Evolutionary conservation across 78 protist genomes (phyloP).

Genomic region (Cyanophora paradoxa): DNA sequence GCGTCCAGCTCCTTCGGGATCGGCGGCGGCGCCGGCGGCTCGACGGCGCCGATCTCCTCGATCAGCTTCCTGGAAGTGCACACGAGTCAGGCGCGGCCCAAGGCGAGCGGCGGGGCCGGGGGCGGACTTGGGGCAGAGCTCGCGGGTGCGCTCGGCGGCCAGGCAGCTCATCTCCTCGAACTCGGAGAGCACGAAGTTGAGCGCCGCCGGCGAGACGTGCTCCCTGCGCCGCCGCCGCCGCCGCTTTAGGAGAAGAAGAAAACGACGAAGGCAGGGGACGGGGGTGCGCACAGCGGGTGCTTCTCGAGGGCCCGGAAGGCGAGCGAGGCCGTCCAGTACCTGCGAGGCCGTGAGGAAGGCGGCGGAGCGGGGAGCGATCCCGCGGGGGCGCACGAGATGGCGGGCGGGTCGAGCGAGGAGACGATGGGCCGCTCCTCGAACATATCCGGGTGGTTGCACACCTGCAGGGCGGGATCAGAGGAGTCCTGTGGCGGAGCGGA

Average conservation of each 20-base stretch:
- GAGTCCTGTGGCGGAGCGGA: neutral
- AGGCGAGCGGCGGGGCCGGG: no score
- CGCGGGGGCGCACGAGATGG: neutral
- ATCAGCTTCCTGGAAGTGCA: neutral
- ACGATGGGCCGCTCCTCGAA: conserved; percentile 71
- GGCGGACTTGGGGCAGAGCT: neutral
- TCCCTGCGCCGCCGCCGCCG: no score
- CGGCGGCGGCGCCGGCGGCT: neutral
- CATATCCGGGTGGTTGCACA: conserved; percentile 91
- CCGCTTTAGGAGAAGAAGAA: no score
- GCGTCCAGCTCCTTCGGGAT: neutral
- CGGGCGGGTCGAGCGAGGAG: conserved; percentile 46
- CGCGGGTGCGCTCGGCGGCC: neutral
- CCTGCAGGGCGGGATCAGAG: neutral
- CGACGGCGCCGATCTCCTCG: neutral
- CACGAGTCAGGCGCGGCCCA: no score
- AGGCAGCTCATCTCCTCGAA: neutral
- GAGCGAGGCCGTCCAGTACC: neutral
- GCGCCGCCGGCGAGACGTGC: neutral
- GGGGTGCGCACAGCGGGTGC: neutral
- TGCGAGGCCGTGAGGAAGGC: neutral
- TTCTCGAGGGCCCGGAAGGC: neutral
- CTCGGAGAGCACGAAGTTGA: conserved; percentile 8
- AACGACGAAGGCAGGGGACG: no score
- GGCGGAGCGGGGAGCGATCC: neutral